Evolutionary conservation across 2,329 filamentous ascomycete genomes (phyloP).

Genomic region (Diaporthe velutina): DNA sequence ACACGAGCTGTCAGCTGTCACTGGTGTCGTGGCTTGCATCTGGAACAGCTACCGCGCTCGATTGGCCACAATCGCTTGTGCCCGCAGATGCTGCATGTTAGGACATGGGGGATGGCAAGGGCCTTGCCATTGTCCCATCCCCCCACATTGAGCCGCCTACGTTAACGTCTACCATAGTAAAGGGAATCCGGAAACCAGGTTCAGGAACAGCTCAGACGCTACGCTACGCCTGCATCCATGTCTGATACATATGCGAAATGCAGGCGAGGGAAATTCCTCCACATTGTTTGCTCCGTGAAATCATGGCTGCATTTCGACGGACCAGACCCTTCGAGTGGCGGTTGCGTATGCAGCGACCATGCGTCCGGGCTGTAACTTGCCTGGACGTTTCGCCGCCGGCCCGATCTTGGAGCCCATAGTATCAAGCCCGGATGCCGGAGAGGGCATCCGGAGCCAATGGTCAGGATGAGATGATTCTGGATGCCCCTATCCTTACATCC

Average conservation of each 20-base stretch:
- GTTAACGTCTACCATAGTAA: not conserved
- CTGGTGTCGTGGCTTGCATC: constrained; percentile 36
- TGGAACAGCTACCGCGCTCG: constrained; percentile 20
- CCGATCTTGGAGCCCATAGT: constrained; percentile 20
- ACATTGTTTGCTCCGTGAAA: constrained; percentile 16
- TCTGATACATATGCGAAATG: constrained; percentile 32
- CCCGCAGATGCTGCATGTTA: constrained; percentile 12
- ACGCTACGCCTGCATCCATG: constrained; percentile 11
- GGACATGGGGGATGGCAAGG: constrained; percentile 33
- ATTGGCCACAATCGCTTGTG: constrained; percentile 14
- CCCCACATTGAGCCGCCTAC: constrained; percentile 34
- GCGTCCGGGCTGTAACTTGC: not conserved
- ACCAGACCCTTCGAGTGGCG: constrained; percentile 13
- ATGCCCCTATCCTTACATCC: not conserved
- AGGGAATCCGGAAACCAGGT: constrained; percentile 33
- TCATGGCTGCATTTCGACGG: constrained; percentile 10
- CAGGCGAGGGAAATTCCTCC: constrained; percentile 27
- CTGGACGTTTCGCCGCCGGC: constrained; percentile 12
- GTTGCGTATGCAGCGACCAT: constrained; percentile 15
- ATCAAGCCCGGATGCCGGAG: constrained; percentile 23
- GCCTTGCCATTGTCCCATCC: constrained; percentile 4
- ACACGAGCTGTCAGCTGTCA: constrained; percentile 33
- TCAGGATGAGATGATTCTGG: not conserved
- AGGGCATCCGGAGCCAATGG: constrained; percentile 22
- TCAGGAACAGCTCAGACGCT: constrained; percentile 15